Base-by-base conservation (phyloP, 2,329 filamentous ascomycete genomes). In the Microsporum ferrugineum region DNA sequence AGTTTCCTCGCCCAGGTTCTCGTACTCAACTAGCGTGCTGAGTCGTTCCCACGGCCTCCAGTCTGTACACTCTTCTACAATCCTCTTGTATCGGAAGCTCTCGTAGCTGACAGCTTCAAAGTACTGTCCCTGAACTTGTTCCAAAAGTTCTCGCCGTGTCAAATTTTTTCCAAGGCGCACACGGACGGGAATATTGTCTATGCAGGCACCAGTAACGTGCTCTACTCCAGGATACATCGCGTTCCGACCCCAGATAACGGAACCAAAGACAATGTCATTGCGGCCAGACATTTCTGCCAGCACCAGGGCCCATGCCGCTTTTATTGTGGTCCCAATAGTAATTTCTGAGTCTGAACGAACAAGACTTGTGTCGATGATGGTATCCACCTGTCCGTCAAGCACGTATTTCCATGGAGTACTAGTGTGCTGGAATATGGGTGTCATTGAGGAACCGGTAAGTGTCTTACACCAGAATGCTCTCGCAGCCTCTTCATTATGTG, bases 141-240 rank as follows among this genome's bases (percentile, higher is more conserved):
- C 39, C 17, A 43, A n/a, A 5, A 43, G 39, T 10, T 43, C 14
- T 43, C 39, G 39, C 39, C 39, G 39, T 43, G 39, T 43, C 39
- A 43, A n/a, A 5, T 43, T 6, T 2, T 43, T n/a, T n/a, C 39
- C 14, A 43, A 43, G 5, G 10, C 14, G 66, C 2, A 77, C 69
- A 7, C 74, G 73, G 14, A 77, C 68, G 0, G 76, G 76, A 4
- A 77, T 70, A 0, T 75, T 77, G 4, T 74, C 75, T 58, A 78
- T 76, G 70, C 75, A 75, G 1, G 76, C 75, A 0, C 75, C 76
- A 62, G 74, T 73, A 41, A 78, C 76, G 31, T 73, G 65, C 57
- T 76, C 75, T 39, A 76, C 70, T 4, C 71, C 74, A 4, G 68
- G 64, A 10, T 77, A 62, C 1, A 73, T 66, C 27, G 72, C 70